Conservation (phyloP, 305 asterid genomes). For the Fraxinus ornus region DNA sequence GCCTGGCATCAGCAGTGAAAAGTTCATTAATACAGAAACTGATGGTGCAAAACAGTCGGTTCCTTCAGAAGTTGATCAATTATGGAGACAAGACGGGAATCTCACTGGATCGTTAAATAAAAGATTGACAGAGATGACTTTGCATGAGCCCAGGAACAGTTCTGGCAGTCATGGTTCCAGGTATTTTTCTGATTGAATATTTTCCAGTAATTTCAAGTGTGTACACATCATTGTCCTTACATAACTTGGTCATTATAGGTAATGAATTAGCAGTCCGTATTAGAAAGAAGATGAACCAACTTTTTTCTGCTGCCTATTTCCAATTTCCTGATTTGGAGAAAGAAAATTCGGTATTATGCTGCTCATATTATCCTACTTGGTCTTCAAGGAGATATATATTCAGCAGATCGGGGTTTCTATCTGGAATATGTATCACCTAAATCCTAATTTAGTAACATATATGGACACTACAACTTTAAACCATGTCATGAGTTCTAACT, state of each 20-base stretch:
- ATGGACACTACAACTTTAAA: background rate
- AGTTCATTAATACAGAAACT: conserved; percentile 7
- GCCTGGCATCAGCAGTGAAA: conserved; percentile 5
- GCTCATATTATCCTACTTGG: background rate
- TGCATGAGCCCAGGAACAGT: conserved; percentile 44
- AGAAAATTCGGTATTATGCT: background rate
- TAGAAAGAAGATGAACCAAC: background rate
- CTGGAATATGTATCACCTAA: background rate
- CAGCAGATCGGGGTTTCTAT: background rate
- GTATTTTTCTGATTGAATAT: conserved; percentile 31
- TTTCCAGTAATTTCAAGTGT: background rate
- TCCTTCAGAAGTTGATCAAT: conserved; percentile 29
- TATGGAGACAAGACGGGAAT: conserved; percentile 12
- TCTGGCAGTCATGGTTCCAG: conserved; percentile 52
- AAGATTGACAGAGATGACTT: conserved; percentile 27
- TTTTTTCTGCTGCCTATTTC: background rate
- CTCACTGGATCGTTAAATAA: conserved; percentile 17
- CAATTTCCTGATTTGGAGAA: background rate
- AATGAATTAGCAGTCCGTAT: background rate
- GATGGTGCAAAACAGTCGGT: conserved; percentile 25
- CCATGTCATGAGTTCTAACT: background rate
- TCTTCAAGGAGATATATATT: background rate
- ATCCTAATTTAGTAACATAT: background rate
- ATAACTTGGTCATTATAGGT: background rate
- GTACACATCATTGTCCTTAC: background rate